Evolutionary conservation across 495 filamentous ascomycete genomes (phyloP).

Genomic region (Xylaria bambusicola): DNA sequence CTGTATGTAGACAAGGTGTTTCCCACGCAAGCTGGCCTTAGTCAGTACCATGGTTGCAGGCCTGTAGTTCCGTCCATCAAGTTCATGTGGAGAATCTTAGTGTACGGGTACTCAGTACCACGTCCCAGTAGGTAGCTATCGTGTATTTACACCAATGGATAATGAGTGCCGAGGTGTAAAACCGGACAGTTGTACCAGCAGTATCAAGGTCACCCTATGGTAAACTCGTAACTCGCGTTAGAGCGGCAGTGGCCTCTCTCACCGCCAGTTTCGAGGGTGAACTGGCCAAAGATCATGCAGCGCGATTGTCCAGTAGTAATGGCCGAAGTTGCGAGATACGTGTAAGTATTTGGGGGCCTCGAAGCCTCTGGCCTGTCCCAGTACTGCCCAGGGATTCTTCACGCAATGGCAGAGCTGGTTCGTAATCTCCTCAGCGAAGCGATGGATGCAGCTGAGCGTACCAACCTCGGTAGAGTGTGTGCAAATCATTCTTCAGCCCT

Average conservation of each 20-base stretch:
- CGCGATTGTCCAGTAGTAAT: background rate
- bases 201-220: background rate
- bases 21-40: background rate
- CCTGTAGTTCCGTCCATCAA: too few relatives aligned
- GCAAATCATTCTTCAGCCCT: conserved; percentile 14
- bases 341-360: conserved; percentile 3
- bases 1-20: too few relatives aligned
- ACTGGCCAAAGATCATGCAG: background rate
- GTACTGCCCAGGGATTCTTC: background rate
- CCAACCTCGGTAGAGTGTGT: background rate
- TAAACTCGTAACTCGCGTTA: too few relatives aligned
- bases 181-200: background rate
- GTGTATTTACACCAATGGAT: background rate
- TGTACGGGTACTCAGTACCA: too few relatives aligned
- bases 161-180: background rate
- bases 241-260: background rate
- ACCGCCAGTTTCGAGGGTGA: conserved; percentile 8
- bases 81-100: too few relatives aligned
- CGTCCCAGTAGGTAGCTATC: background rate
- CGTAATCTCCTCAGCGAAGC: conserved; percentile 13
- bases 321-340: background rate
- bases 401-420: background rate
- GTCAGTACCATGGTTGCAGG: too few relatives aligned
- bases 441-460: conserved; percentile 16
- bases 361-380: background rate